These are phyloP conservation scores for Aspergillus aculeatinus DNA, from an alignment of 2,329 filamentous ascomycete species.

Conservation along the genomic window DNA sequence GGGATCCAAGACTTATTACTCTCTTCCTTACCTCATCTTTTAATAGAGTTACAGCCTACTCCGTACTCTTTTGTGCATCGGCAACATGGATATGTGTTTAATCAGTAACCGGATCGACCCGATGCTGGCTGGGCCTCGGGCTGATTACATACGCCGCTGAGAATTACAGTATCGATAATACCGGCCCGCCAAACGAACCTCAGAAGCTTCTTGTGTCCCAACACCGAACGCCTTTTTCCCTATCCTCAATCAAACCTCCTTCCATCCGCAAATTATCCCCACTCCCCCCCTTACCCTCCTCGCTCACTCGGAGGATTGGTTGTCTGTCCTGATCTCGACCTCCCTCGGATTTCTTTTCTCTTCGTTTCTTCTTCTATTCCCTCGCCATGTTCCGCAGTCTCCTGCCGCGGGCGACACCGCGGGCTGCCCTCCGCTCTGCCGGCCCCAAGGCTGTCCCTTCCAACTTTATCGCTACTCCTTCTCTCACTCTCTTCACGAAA, in stretches of 20 bases:
- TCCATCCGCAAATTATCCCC: slow-evolving; percentile 20
- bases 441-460: slow-evolving; percentile 37
- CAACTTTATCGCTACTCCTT: slow-evolving; percentile 37
- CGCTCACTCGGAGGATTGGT: slow-evolving; percentile 29
- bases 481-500: slow-evolving; percentile 53
- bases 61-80: slow-evolving; percentile 2
- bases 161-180: slow-evolving; percentile 21
- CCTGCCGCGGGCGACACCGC: slow-evolving; percentile 50
- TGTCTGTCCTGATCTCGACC: slow-evolving; percentile 27
- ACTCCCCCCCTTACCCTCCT: slow-evolving; percentile 13
- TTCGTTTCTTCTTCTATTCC: slow-evolving; percentile 21
- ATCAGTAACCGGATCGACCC: slow-evolving; percentile 20
- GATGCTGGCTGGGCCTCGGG: slow-evolving; percentile 15
- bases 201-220: slow-evolving; percentile 24
- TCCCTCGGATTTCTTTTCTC: slow-evolving; percentile 24
- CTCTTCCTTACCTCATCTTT: background rate
- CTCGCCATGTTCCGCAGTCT: slow-evolving; percentile 54
- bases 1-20: too few relatives aligned
- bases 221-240: slow-evolving; percentile 24
- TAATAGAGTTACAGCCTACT: background rate
- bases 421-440: slow-evolving; percentile 42
- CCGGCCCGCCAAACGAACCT: slow-evolving; percentile 23
- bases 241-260: slow-evolving; percentile 11
- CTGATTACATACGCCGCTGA: slow-evolving; percentile 20
- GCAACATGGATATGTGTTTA: slow-evolving; percentile 5